Evolutionary conservation across 2,329 filamentous ascomycete species (phyloP).

Genomic region (Sarocladiaceae sp.): DNA sequence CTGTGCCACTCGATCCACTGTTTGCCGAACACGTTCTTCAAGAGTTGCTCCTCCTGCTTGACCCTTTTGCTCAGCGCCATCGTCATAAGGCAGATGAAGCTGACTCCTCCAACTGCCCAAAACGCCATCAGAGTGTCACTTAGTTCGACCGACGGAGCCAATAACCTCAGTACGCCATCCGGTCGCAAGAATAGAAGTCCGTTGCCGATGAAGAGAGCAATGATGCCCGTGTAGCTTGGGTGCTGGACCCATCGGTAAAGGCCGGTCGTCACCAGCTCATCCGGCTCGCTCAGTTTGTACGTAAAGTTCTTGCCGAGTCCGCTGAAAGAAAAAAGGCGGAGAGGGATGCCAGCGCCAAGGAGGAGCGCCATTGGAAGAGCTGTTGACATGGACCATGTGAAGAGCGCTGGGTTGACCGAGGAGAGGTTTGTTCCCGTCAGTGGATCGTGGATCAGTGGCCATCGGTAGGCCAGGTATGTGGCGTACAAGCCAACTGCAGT

Average conservation of each 20-base stretch:
- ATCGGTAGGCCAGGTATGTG: neutral
- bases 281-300: slow-evolving; percentile 41
- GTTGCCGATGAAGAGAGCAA: slow-evolving; percentile 26
- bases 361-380: slow-evolving; percentile 22
- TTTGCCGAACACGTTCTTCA: slow-evolving; percentile 36
- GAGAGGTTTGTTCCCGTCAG: neutral
- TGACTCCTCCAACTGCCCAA: slow-evolving; percentile 1
- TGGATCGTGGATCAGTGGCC: neutral
- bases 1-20: slow-evolving; percentile 43
- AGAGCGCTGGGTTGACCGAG: slow-evolving; percentile 19
- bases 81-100: slow-evolving; percentile 15
- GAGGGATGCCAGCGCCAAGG: slow-evolving; percentile 21
- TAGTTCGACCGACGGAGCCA: slow-evolving; percentile 23
- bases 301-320: slow-evolving; percentile 46
- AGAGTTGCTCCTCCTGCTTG: slow-evolving; percentile 43
- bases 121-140: slow-evolving; percentile 9
- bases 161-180: slow-evolving; percentile 34
- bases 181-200: slow-evolving; percentile 26
- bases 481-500: neutral
- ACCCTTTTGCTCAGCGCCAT: slow-evolving; percentile 29
- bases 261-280: slow-evolving; percentile 37
- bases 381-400: slow-evolving; percentile 27
- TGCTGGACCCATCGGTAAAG: slow-evolving; percentile 45
- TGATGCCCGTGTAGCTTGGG: slow-evolving; percentile 42
- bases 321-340: slow-evolving; percentile 32